Evolutionary conservation across 2,329 filamentous ascomycete genomes (phyloP).

Genomic region (Claviceps africana): DNA sequence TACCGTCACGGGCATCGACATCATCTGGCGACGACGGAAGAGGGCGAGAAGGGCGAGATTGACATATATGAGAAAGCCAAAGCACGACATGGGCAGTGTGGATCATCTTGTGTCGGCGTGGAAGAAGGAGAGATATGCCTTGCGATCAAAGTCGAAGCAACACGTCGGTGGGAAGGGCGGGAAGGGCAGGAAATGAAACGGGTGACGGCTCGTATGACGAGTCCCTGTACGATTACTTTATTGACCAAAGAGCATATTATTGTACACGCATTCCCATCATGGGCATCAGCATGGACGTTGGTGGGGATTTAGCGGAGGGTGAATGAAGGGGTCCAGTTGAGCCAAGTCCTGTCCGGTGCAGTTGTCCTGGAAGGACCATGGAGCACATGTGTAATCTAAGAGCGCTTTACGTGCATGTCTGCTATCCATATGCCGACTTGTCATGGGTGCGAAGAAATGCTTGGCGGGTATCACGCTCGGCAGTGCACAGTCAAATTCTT

Average conservation of each 20-base stretch:
- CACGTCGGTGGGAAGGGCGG: constrained; percentile 12
- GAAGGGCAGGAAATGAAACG: constrained; percentile 10
- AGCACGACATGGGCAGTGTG: constrained; percentile 77
- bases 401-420: neutral
- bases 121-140: constrained; percentile 31
- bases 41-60: constrained; percentile 74
- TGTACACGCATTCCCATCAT: neutral
- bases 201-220: neutral
- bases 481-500: neutral
- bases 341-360: neutral
- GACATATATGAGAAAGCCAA: constrained; percentile 80
- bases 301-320: neutral
- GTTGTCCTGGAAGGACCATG: neutral
- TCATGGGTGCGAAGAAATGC: neutral
- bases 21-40: constrained; percentile 77
- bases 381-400: neutral
- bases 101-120: constrained; percentile 55
- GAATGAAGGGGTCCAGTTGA: neutral
- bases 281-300: neutral
- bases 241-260: neutral
- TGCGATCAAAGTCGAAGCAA: constrained; percentile 22
- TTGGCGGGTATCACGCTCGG: neutral
- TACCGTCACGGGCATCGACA: constrained; percentile 78
- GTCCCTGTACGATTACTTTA: constrained; percentile 20
- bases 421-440: neutral